Evolutionary conservation across 768 basidiomycete species (phyloP).

Genomic region (Steccherinum ochraceum): DNA sequence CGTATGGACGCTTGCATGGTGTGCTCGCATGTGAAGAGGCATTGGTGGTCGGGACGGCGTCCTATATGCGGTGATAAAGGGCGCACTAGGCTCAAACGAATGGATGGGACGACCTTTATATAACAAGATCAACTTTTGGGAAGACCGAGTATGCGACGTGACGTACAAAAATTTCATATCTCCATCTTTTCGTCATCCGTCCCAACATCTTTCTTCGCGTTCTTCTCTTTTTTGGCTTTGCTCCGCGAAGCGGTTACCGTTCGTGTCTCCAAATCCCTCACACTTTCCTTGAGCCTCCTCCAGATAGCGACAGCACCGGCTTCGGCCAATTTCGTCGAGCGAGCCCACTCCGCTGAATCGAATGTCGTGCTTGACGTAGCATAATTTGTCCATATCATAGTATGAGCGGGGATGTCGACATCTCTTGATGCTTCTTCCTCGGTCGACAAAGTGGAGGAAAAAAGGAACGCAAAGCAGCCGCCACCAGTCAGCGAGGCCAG

Average conservation of each 20-base stretch:
- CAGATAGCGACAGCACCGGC: slow-evolving; percentile 42
- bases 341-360: slow-evolving; percentile 33
- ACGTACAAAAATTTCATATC: too few species aligned
- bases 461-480: slow-evolving; percentile 70
- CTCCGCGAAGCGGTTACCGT: neutral
- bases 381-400: slow-evolving; percentile 53
- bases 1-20: too few species aligned
- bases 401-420: slow-evolving; percentile 7
- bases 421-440: slow-evolving; percentile 10
- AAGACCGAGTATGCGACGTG: too few species aligned
- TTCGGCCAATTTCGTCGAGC: slow-evolving; percentile 45
- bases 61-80: too few species aligned
- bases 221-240: neutral
- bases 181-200: slow-evolving; percentile 13
- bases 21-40: too few species aligned
- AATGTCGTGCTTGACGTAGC: slow-evolving; percentile 24
- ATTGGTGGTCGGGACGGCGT: too few species aligned
- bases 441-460: slow-evolving; percentile 26
- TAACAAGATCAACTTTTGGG: too few species aligned
- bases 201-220: neutral
- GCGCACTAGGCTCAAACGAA: too few species aligned
- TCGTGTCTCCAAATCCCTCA: slow-evolving; percentile 19
- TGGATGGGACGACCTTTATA: too few species aligned
- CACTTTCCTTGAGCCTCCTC: slow-evolving; percentile 37
- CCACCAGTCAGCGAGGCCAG: slow-evolving; percentile 28